Conservation (phyloP, 2,329 filamentous ascomycete genomes). For the Diaporthe longicolla region DNA sequence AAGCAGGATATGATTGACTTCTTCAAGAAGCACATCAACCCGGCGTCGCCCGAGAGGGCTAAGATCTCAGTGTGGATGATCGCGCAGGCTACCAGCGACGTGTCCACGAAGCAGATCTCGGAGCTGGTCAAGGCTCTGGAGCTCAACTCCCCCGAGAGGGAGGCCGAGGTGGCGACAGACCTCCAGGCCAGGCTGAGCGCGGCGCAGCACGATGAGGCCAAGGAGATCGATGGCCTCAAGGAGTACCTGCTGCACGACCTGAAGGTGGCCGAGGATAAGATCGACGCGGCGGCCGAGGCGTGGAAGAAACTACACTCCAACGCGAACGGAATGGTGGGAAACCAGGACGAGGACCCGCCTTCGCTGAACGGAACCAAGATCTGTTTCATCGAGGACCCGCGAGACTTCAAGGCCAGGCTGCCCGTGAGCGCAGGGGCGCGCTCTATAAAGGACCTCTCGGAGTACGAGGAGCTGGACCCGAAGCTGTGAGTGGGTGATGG, state of each 20-base stretch:
- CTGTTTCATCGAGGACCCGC: slow-evolving; percentile 81
- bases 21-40: slow-evolving; percentile 81
- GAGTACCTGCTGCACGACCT: slow-evolving; percentile 64
- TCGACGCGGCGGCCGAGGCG: slow-evolving; percentile 57
- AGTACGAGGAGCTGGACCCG: slow-evolving; percentile 87
- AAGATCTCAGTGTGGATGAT: slow-evolving; percentile 88
- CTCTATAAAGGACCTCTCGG: slow-evolving; percentile 80
- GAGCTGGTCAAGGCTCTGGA: slow-evolving; percentile 56
- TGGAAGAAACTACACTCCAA: slow-evolving; percentile 53
- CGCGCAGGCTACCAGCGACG: slow-evolving; percentile 74
- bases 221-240: slow-evolving; percentile 65
- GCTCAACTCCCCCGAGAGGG: slow-evolving; percentile 51
- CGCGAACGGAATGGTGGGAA: slow-evolving; percentile 52
- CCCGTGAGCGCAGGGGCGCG: slow-evolving; percentile 79
- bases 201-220: slow-evolving; percentile 59
- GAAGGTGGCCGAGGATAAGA: slow-evolving; percentile 64
- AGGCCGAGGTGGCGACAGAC: slow-evolving; percentile 50
- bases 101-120: slow-evolving; percentile 57
- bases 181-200: slow-evolving; percentile 52
- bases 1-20: slow-evolving; percentile 87
- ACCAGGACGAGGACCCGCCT: slow-evolving; percentile 52
- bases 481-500: slow-evolving; percentile 74
- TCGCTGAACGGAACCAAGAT: slow-evolving; percentile 67
- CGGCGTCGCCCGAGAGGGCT: slow-evolving; percentile 79
- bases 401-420: slow-evolving; percentile 83